Base-by-base conservation (phyloP, 306 rosid species). In the Prunus kanzakura region DNA sequence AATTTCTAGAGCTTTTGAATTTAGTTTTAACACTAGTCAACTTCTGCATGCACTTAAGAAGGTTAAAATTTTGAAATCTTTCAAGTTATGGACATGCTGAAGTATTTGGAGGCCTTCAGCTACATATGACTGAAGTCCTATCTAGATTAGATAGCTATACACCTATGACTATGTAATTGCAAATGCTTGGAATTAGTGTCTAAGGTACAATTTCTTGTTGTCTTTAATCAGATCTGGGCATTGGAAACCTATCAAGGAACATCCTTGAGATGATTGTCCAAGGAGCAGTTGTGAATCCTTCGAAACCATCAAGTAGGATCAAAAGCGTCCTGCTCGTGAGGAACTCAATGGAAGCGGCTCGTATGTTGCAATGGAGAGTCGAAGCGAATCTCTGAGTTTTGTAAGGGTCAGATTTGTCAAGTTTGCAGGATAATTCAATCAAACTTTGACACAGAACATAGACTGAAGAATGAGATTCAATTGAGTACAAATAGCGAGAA, bases 261-360 rank as follows among this genome's bases (percentile, higher is more conserved):
- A 85, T 91, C 54, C 86, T 91, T 19, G 97, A 88, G 89, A 82
- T 86, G 84, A 91, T 86, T 19, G 84, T 89, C 72, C 83, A 78
- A 55, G 89, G 78, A 70, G 94, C 94, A 35, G 43, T 4, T 38
- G 46, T 32, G 79, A 83, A 88, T 78, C 85, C 86, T 14, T 77
- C 84, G 32, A 88, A 76, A 80, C 84, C 84, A 67, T 69, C 46
- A 58, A 84, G 81, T 60, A 87, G 78, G 84, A 84, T 86, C 54
- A 85, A 62, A 76, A 77, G 80, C 69, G 83, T 88, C 8, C 75
- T 85, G 23, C 89, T 77, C 54, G 95, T 89, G 71, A 83, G 82
- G n/a, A 85, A 82, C 80, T 78, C 93, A 7, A 57, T 45, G 54
- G 80, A 87, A 79, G 79, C 75, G 4, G 84, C 38, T 32, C 38